Evolutionary conservation across 225 moss, liverwort and hornwort species (phyloP).

Genomic region (Polytrichum commune): DNA sequence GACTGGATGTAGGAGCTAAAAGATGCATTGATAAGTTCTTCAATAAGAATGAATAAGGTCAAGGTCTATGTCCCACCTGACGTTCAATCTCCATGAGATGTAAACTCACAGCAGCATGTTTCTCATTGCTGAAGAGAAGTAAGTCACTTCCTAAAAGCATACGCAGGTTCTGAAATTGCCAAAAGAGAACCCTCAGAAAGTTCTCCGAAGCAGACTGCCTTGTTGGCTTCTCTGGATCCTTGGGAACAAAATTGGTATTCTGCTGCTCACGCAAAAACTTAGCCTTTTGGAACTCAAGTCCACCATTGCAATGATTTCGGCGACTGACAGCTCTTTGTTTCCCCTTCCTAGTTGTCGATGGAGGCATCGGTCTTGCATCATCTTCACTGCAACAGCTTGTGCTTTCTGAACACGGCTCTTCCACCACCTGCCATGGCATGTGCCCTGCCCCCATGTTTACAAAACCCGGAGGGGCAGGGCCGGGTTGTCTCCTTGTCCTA

Average conservation of each 20-base stretch:
- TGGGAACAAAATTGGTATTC: conserved; percentile 67
- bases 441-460: conserved; percentile 40
- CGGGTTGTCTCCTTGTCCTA: conserved; percentile 36
- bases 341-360: conserved; percentile 40
- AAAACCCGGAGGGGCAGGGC: conserved; percentile 39
- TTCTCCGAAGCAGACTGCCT: conserved; percentile 70
- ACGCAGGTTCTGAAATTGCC: conserved; percentile 93
- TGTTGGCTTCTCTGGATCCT: conserved; percentile 71
- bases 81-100: conserved; percentile 95
- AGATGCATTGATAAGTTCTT: not conserved
- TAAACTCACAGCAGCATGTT: conserved; percentile 91
- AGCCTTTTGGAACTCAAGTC: conserved; percentile 63
- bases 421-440: conserved; percentile 57
- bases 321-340: conserved; percentile 72
- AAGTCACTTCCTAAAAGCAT: conserved; percentile 97
- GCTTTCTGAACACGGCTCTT: conserved; percentile 44
- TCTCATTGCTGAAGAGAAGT: conserved; percentile 89
- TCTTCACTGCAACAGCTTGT: conserved; percentile 61
- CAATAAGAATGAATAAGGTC: not conserved
- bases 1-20: no score
- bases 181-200: conserved; percentile 85
- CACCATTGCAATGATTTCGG: conserved; percentile 59
- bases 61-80: conserved; percentile 48
- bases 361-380: conserved; percentile 27
- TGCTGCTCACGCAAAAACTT: conserved; percentile 69